These are phyloP conservation scores for Glycine tomentella DNA, from an alignment of 306 rosid genomes.

Conservation along the genomic window DNA sequence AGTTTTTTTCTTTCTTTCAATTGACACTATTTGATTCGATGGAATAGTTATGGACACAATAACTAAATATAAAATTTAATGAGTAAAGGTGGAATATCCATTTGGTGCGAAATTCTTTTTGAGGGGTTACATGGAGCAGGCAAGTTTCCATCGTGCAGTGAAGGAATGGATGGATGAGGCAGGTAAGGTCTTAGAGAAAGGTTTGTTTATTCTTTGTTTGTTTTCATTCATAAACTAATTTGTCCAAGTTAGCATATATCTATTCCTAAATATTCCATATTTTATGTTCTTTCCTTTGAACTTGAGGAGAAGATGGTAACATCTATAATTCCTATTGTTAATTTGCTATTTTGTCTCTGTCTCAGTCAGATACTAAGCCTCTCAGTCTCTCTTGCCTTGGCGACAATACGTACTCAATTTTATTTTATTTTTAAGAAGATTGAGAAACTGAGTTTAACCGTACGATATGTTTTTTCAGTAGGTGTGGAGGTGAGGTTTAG, in stretches of 20 bases:
- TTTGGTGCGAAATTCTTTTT: constrained; percentile 20
- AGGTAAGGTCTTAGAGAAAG: constrained; percentile 27
- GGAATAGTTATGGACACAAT: not conserved
- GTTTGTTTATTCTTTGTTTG: not conserved
- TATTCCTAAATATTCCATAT: constrained; percentile 8
- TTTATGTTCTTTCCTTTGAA: too few species aligned
- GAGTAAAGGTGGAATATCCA: constrained; percentile 3
- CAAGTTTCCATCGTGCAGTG: not conserved
- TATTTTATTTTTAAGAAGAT: not conserved
- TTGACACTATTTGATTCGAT: too few species aligned
- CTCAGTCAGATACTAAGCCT: too few species aligned
- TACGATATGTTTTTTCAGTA: not conserved
- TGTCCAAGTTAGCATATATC: not conserved
- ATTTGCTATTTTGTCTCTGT: not conserved
- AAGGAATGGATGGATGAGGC: constrained; percentile 6
- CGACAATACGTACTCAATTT: not conserved
- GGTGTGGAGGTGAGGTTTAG: not conserved
- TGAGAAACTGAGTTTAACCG: not conserved
- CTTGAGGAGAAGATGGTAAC: too few species aligned
- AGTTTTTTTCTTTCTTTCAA: too few species aligned
- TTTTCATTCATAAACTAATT: not conserved
- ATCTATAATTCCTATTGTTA: too few species aligned
- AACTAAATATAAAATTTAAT: not conserved
- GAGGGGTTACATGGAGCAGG: constrained; percentile 37
- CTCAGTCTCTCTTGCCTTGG: not conserved